Evolutionary conservation across 164 flowering plant genomes (phyloP), one percentile per base, ranked within the genome.

Genomic region (Berberis vulgaris): DNA sequence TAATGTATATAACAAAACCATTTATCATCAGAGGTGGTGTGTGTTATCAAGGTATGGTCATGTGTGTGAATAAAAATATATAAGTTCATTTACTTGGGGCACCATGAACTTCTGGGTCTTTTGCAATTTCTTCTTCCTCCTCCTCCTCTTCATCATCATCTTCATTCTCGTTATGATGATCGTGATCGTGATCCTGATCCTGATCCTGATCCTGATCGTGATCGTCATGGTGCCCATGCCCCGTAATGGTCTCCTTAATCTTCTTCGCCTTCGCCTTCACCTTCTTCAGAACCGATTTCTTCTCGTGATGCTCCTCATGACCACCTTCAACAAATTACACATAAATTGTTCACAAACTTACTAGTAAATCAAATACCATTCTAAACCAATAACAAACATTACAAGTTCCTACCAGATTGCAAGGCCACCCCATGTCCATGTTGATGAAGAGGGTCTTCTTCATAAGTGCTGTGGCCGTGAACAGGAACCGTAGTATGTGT

Each of bases 231-330:
- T 71, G 3, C 1, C 54, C 26, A 26, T 26, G 26, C 26, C 26
- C 26, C 26, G 26, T 26, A 52, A 52, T 12, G 10, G 76, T 74
- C 66, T 74, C 78, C 72, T 81, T 82, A 4, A 84, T 67, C 71
- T 82, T 79, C 81, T 70, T 84, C 0, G 86, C 88, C 65, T 78
- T 84, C 6, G 71, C 83, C 69, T 80, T 82, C 69, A 81, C 83
- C 67, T 78, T 84, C 78, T 79, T 79, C 44, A 82, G 10, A 6
- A 78, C 82, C 12, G 86, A 79, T 12, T 72, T 71, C 78, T 78
- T 84, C 75, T 73, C 86, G 61, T 76, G 81, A 42, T 73, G 72
- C 39, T 79, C 76, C 10, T 69, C 80, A 49, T 71, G 49, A 46
- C n/a, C 80, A 5, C 70, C 78, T 67, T 62, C 71, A 60, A 44